Base-by-base conservation (phyloP, 2,329 filamentous ascomycete genomes). In the Botrytis squamosa region DNA sequence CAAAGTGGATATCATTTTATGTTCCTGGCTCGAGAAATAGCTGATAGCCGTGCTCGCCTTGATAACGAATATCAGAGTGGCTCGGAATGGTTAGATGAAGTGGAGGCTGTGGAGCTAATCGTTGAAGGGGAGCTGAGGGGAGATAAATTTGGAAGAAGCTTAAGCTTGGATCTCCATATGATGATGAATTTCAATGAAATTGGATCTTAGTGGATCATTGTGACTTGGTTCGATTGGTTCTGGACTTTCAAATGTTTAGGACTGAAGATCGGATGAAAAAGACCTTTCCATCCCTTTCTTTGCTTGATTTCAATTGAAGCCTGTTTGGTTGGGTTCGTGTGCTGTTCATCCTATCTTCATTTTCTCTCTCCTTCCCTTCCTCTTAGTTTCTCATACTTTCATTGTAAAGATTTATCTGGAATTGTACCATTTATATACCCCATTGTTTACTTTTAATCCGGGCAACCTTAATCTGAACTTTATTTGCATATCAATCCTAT, bases 221-320 rank as follows among this genome's bases (percentile, higher is more conserved):
- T 42, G 65, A 40, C 40, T 55, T 57, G 65, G 25, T 8, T 57
- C 65, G 16, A 68, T 68, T 68, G 65, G 65, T 68, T 68, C 46
- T 68, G 46, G 65, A 38, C 65, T 14, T n/a, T 67, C 20, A 52
- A 52, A 18, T 67, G 44, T 52, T 49, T 52, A 49, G 20, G 33
- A 38, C 65, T 55, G 36, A 55, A 55, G 65, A 67, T 55, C 65
- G 14, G 46, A 55, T 40, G 16, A 40, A 55, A 55, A 29, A 67
- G 46, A 20, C 65, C 46, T 38, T 40, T 55, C 46, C 25, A 68
- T 68, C 65, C 65, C 46, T 68, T 68, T 68, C 46, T 55, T 68
- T 68, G 16, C 65, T 55, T 29, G 22, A 38, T n/a, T n/a, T 55
- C 33, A 55, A 40, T 40, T 68, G 65, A 52, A 55, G 36, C 46